Evolutionary conservation across 345 rosid species (phyloP).

Genomic region (Gynandropsis gynandra): DNA sequence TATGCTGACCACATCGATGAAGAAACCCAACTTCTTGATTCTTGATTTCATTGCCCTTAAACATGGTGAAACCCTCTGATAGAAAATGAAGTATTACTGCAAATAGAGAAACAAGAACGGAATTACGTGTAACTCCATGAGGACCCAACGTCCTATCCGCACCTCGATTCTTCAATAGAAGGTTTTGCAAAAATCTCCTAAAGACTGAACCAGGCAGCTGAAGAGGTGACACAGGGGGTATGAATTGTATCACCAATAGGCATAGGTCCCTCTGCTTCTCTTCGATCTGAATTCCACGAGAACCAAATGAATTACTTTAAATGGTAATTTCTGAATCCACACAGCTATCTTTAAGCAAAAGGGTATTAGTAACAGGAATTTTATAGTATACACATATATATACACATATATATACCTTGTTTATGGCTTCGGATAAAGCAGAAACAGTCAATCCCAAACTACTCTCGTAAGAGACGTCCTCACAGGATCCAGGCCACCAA

Average conservation of each 20-base stretch:
- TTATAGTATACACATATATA: no score
- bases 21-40: slow-evolving; percentile 60
- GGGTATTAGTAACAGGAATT: no score
- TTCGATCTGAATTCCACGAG: slow-evolving; percentile 60
- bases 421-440: slow-evolving; percentile 68
- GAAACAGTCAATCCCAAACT: slow-evolving; percentile 74
- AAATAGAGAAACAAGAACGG: slow-evolving; percentile 82
- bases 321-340: not conserved
- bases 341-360: no score
- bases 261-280: slow-evolving; percentile 92
- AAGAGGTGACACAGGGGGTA: slow-evolving; percentile 63
- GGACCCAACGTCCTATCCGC: slow-evolving; percentile 74
- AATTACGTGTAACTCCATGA: slow-evolving; percentile 74
- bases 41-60: slow-evolving; percentile 40
- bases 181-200: slow-evolving; percentile 76
- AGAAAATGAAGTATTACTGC: slow-evolving; percentile 80
- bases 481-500: slow-evolving; percentile 98
- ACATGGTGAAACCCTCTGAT: slow-evolving; percentile 74
- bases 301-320: not conserved
- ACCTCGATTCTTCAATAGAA: slow-evolving; percentile 79
- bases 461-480: slow-evolving; percentile 62
- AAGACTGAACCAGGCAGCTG: slow-evolving; percentile 91
- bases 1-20: slow-evolving; percentile 89
- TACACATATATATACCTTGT: no score
- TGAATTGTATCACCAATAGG: slow-evolving; percentile 80